These are phyloP conservation scores for Rubroboletus pulcherrimus DNA, from an alignment of 768 basidiomycete species.

Conservation along the genomic window DNA sequence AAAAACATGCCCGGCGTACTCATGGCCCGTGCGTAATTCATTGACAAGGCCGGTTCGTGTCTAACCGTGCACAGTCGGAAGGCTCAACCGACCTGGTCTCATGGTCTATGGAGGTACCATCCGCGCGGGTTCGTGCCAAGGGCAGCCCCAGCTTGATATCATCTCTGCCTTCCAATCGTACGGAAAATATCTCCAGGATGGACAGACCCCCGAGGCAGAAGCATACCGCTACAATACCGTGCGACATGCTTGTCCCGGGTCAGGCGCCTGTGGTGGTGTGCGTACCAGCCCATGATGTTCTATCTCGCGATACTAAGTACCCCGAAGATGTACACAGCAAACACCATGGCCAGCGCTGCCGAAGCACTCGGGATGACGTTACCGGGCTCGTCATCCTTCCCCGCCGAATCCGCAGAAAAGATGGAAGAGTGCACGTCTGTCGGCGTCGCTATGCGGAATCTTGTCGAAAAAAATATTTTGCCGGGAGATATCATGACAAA, in stretches of 20 bases:
- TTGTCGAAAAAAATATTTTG: constrained; percentile 87
- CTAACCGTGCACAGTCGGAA: constrained; percentile 59
- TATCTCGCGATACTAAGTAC: constrained; percentile 2
- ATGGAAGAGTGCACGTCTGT: constrained; percentile 74
- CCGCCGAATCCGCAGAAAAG: constrained; percentile 91
- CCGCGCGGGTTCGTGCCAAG: constrained; percentile 86
- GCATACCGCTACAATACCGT: constrained; percentile 80
- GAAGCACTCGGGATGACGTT: constrained; percentile 96
- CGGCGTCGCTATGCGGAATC: constrained; percentile 79
- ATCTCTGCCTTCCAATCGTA: constrained; percentile 98
- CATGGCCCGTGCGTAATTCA: constrained; percentile 75
- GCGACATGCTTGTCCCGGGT: constrained; percentile 93
- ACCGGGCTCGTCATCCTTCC: constrained; percentile 96
- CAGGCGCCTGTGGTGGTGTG: constrained; percentile 97
- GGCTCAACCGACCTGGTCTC: constrained; percentile 90
- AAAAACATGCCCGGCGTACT: constrained; percentile 99
- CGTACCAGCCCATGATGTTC: constrained; percentile 31
- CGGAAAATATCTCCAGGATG: constrained; percentile 90
- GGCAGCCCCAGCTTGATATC: constrained; percentile 84
- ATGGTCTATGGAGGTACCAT: constrained; percentile 99
- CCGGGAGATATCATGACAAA: constrained; percentile 97
- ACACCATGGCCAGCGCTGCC: constrained; percentile 95
- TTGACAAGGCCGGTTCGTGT: not conserved
- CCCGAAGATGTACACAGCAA: constrained; percentile 91
- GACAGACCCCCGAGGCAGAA: constrained; percentile 81